Evolutionary conservation across 202 grass and related monocot species (phyloP).

Genomic region (Panicum hallii): DNA sequence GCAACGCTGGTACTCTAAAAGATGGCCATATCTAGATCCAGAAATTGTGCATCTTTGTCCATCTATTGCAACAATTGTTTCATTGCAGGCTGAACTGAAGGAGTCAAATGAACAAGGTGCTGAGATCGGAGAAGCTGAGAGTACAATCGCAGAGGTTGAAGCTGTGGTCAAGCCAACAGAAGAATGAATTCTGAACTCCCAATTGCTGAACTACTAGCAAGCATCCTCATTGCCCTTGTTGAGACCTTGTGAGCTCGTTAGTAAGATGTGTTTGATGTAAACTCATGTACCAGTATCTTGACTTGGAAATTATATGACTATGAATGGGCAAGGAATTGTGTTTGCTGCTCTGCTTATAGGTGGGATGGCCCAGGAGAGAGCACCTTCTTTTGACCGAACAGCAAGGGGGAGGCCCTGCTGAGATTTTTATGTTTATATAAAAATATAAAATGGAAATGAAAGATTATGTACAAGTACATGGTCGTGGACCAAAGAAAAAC

Average conservation of each 20-base stretch:
- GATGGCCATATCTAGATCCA: neutral
- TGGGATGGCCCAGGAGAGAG: neutral
- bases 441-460: neutral
- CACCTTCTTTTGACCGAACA: neutral
- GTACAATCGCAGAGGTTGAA: conserved; percentile 71
- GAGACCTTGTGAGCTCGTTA: neutral
- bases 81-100: conserved; percentile 72
- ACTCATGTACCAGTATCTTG: conserved; percentile 24
- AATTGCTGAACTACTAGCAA: conserved; percentile 12
- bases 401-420: no score
- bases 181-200: conserved; percentile 38
- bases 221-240: neutral
- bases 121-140: conserved; percentile 83
- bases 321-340: neutral
- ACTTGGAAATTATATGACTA: neutral
- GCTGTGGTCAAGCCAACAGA: conserved; percentile 64
- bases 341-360: neutral
- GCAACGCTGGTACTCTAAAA: conserved; percentile 63
- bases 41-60: neutral
- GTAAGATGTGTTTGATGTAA: conserved; percentile 19
- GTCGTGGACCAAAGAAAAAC: neutral
- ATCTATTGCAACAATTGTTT: neutral
- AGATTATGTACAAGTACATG: neutral
- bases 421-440: no score
- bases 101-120: conserved; percentile 72